Evolutionary conservation across 441 rosid species (phyloP), one percentile per base, ranked within the genome.

Genomic region (Mallotus repandus): DNA sequence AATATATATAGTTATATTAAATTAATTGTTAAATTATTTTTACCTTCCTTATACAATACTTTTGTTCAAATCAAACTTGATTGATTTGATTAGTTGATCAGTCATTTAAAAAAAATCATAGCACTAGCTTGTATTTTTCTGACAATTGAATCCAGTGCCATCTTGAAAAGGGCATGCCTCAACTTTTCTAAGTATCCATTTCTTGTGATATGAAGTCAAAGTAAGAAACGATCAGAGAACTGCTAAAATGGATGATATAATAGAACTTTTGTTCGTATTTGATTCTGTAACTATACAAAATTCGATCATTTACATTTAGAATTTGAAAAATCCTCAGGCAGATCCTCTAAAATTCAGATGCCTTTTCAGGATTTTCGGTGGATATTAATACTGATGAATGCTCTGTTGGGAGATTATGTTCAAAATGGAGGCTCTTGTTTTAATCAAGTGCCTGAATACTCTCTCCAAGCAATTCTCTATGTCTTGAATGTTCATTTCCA

Each of bases 331-430:
- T 68, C 69, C 74, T 32, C 38, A 35, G 72, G 78, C 78, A 80
- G 65, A 73, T 79, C 74, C 84, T 66, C 80, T 80, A 86, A 85
- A 77, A 79, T 67, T 76, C 70, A 79, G 81, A 82, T 76, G 75
- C 77, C 80, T 50, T 74, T 48, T 48, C 57, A 76, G 74, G 77
- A 77, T 71, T 72, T 69, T 7, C 19, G 2, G 58, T 52, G 4
- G 55, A 22, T 21, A 53, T 68, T 25, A 65, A 7, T 7, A 45
- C 48, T 56, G 32, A 50, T 32, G 22, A 61, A 53, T 4, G 18
- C n/a, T 45, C 73, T 86, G 86, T 63, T 82, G 91, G 71, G 92
- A 91, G 75, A 86, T 61, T 7, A 89, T 88, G 82, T 88, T 93
- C 77, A 91, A 80, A 69, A 93, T 82, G 22, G 88, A 77, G 21